Base-by-base conservation (phyloP, 208 protist genomes). In the Trypanosoma scelopori region DNA sequence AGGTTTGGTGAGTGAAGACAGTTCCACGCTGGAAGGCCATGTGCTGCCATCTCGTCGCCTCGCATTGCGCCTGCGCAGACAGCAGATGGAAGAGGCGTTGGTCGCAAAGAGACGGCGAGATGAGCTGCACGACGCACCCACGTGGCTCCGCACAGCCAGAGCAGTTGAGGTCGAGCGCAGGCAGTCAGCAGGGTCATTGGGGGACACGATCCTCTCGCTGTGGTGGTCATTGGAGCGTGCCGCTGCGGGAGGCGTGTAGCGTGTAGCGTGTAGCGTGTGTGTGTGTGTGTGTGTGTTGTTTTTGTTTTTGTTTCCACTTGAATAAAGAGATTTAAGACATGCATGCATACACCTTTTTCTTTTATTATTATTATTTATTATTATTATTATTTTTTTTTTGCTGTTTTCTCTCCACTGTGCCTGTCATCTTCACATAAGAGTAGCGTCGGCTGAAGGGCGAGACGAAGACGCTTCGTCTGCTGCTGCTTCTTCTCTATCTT, bases 201-300 rank as follows among this genome's bases (percentile, higher is more conserved):
- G 27, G 27, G 60, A 65, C 22, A 46, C 25, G 20, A 46, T 39
- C 20, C 53, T 65, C 35, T n/a, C 28, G 35, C 32, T 65, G 27
- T 65, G 60, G 60, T 65, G 60, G 60, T 56, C 46, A 27, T 43
- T 65, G 6, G 60, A 65, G 39, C 41, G 39, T 9, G 39, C 55
- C 1, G 39, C 55, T 11, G 39, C 55, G 16, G 39, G 27, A 1
- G 55, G 39, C 20, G 23, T 37, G 32, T 37, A 49, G 6, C 39
- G 37, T 59, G 13, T 25, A 20, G 39, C 20, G 23, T 37, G 32
- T 37, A 49, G 6, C 39, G 37, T 59, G 13, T 25, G 1, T 0
- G 22, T n/a, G n/a, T n/a, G n/a, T 2, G 11, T 28, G n/a, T 59
- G 55, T 41, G 13, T 43, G 27, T 59, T 59, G 22, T 43, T 59